Evolutionary conservation across 2,329 filamentous ascomycete genomes (phyloP).

Genomic region (Aspergillus uvarum): DNA sequence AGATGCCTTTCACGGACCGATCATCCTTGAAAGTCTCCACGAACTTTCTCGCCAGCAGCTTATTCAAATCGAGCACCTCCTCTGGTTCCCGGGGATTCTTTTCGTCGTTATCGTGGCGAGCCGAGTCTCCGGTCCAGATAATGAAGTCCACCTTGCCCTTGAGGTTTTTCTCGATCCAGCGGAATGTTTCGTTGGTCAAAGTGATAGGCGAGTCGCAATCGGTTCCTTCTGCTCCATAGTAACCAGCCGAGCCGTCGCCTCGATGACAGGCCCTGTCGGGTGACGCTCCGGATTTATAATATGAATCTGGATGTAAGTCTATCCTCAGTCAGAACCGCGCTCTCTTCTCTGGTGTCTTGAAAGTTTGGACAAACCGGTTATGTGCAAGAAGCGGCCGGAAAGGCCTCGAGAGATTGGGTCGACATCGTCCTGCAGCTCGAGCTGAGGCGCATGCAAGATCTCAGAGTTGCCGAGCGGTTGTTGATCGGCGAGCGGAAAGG

Average conservation of each 20-base stretch:
- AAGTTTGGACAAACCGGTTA: slow-evolving; percentile 30
- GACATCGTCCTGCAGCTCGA: background rate
- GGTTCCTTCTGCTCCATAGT: slow-evolving; percentile 80
- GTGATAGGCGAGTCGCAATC: slow-evolving; percentile 83
- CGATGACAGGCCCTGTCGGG: slow-evolving; percentile 74
- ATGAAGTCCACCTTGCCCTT: slow-evolving; percentile 83
- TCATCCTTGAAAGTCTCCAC: slow-evolving; percentile 65
- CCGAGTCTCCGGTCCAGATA: slow-evolving; percentile 89
- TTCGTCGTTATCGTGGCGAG: slow-evolving; percentile 86
- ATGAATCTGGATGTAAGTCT: slow-evolving; percentile 91
- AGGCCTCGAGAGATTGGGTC: slow-evolving; percentile 18
- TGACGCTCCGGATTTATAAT: slow-evolving; percentile 77
- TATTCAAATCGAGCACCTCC: slow-evolving; percentile 78
- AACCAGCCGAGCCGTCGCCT: slow-evolving; percentile 71
- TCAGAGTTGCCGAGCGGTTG: slow-evolving; percentile 15
- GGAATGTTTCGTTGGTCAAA: slow-evolving; percentile 83
- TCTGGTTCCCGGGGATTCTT: slow-evolving; percentile 69
- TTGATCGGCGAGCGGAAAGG: slow-evolving; percentile 20
- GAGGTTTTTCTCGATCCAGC: slow-evolving; percentile 79
- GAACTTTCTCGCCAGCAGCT: slow-evolving; percentile 73
- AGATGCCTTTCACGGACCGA: slow-evolving; percentile 58
- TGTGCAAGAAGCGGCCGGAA: slow-evolving; percentile 38
- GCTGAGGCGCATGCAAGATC: background rate
- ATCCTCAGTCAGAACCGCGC: background rate
- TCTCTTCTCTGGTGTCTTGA: slow-evolving; percentile 8